phyloP scores from a whole-genome alignment of 225 moss, liverwort and hornwort species.

The Thuidium tamariscinum region DNA sequence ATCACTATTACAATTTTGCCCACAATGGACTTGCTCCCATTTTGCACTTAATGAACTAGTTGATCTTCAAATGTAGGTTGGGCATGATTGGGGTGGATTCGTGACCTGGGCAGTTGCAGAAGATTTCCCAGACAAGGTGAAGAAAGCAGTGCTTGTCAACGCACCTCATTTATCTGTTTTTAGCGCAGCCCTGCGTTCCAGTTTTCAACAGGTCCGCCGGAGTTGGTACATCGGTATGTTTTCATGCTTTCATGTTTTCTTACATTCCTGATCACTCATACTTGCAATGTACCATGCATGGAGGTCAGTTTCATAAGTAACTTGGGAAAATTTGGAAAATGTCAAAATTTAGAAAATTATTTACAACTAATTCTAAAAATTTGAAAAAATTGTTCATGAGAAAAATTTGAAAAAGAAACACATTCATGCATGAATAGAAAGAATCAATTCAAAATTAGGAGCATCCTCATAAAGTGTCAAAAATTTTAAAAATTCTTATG shows the following conservation, averaged over 20 bases:
- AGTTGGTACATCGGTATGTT: slow-evolving; percentile 63
- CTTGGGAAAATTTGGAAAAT: too few species aligned
- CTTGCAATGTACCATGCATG: not conserved
- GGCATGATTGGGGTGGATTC: slow-evolving; percentile 72
- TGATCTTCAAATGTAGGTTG: slow-evolving; percentile 36
- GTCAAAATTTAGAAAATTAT: too few species aligned
- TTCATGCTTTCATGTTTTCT: not conserved
- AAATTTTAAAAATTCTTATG: too few species aligned
- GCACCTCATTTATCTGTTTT: slow-evolving; percentile 29
- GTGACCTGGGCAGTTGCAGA: slow-evolving; percentile 69
- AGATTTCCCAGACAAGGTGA: slow-evolving; percentile 63
- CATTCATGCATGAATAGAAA: too few species aligned
- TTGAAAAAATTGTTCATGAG: too few species aligned
- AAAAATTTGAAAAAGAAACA: too few species aligned
- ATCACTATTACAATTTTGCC: too few species aligned
- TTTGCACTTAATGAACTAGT: not conserved
- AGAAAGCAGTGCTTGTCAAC: slow-evolving; percentile 44
- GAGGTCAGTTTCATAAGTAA: too few species aligned
- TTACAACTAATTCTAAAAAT: too few species aligned
- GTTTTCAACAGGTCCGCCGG: slow-evolving; percentile 29
- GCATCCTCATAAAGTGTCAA: too few species aligned
- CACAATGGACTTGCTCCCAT: too few species aligned
- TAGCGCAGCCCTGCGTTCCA: slow-evolving; percentile 9
- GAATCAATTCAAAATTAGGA: too few species aligned
- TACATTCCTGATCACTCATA: not conserved